phyloP scores from a whole-genome alignment of 805 yeast species.

The Schwanniomyces yamadae region DNA sequence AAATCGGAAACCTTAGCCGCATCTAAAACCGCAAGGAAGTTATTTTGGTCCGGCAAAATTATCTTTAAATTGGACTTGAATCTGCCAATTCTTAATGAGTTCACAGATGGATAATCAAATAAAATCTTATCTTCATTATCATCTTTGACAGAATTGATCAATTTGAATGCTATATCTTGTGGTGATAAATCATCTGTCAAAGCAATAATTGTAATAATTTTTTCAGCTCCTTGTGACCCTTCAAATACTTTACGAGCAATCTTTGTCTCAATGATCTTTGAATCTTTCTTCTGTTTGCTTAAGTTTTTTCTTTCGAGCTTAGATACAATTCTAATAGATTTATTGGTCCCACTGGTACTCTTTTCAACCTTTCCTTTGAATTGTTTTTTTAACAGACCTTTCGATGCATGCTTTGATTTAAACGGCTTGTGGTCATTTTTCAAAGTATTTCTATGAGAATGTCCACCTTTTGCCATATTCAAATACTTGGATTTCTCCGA shows the following conservation, averaged over 20 bases:
- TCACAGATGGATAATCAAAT: constrained; percentile 48
- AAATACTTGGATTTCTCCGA: not conserved
- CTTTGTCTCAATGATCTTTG: constrained; percentile 62
- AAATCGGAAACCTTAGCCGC: constrained; percentile 88
- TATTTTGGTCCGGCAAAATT: constrained; percentile 65
- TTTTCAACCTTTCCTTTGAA: constrained; percentile 88
- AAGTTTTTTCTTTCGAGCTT: constrained; percentile 72
- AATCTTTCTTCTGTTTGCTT: constrained; percentile 71
- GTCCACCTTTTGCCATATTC: constrained; percentile 43
- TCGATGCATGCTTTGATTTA: constrained; percentile 88
- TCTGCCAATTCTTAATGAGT: constrained; percentile 52
- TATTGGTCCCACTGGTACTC: constrained; percentile 28
- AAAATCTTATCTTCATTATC: constrained; percentile 29
- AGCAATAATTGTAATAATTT: constrained; percentile 77
- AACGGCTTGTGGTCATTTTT: constrained; percentile 87
- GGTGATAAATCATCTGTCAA: constrained; percentile 70
- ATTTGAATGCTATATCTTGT: constrained; percentile 49
- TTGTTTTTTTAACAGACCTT: constrained; percentile 78
- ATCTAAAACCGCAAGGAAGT: constrained; percentile 72
- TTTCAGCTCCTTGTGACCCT: constrained; percentile 77
- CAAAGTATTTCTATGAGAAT: constrained; percentile 79
- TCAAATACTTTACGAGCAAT: constrained; percentile 71
- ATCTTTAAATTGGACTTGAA: constrained; percentile 77
- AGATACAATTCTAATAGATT: constrained; percentile 40
- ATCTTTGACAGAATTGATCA: constrained; percentile 43